phyloP scores from a whole-genome alignment of 148 eudicot species.

The Rhododendron griersonianum region DNA sequence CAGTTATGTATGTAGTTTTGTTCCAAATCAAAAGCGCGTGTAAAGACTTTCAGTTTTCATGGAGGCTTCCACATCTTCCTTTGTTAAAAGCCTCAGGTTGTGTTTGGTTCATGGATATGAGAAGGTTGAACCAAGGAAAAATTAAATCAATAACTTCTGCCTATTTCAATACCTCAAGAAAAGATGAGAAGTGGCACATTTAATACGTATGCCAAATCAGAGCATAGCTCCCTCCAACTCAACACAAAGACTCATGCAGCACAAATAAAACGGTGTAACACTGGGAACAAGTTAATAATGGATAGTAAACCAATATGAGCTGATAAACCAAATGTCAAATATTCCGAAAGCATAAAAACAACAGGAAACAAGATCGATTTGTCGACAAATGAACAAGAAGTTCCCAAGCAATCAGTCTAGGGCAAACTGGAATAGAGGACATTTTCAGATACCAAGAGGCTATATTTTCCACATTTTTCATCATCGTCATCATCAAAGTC shows the following conservation, averaged over 20 bases:
- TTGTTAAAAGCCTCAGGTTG: background rate
- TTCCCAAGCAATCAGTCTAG: background rate
- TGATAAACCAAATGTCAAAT: background rate
- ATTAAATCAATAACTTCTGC: background rate
- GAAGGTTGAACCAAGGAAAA: background rate
- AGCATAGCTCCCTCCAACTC: background rate
- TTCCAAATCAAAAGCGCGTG: no score
- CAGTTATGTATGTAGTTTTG: no score
- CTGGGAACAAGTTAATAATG: background rate
- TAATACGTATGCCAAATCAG: background rate
- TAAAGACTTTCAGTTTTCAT: background rate
- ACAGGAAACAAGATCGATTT: background rate
- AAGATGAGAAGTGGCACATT: background rate
- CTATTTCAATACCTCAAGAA: background rate
- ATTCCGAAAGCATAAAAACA: background rate
- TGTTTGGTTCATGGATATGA: background rate
- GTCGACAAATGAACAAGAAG: conserved; percentile 9
- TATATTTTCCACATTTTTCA: background rate
- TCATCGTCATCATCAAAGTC: background rate
- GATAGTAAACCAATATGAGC: background rate
- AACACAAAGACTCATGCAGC: background rate
- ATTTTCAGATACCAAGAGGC: background rate
- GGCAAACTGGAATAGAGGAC: background rate
- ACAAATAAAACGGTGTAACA: background rate
- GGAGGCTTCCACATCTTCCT: background rate